A percentile compares a stretch with the other conserved stretches of the same genome.
Conservation (phyloP, 2,329 filamentous ascomycete species). For the Madurella mycetomatis region DNA sequence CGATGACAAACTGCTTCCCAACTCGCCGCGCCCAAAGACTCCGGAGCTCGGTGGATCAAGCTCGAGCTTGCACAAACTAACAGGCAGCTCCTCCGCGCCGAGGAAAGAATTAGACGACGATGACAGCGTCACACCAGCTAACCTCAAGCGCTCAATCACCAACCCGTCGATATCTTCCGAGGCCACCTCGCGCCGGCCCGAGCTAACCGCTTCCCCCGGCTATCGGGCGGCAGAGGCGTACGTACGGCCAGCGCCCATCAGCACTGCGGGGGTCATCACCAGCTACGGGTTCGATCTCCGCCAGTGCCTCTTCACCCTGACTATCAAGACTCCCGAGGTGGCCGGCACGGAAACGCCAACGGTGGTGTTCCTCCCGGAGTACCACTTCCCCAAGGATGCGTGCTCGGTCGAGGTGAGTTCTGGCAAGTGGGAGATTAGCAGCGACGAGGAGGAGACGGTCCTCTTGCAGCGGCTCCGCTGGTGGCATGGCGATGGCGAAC, state of each 20-base stretch:
- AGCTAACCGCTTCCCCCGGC: conserved; percentile 62
- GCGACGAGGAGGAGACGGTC: conserved; percentile 64
- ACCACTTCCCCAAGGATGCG: conserved; percentile 77
- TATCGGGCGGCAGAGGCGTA: conserved; percentile 91
- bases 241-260: conserved; percentile 76
- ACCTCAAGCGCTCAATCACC: conserved; percentile 69
- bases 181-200: conserved; percentile 48
- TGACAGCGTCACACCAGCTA: conserved; percentile 64
- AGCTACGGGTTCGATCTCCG: conserved; percentile 78
- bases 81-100: conserved; percentile 21
- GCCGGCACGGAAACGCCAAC: conserved; percentile 62
- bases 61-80: conserved; percentile 38
- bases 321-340: conserved; percentile 56
- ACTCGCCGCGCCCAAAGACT: conserved; percentile 46
- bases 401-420: conserved; percentile 71
- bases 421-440: conserved; percentile 84
- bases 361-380: conserved; percentile 80
- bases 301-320: conserved; percentile 71
- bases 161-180: conserved; percentile 62
- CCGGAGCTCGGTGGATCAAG: conserved; percentile 42
- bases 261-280: conserved; percentile 65
- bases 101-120: conserved; percentile 47
- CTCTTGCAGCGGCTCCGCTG: conserved; percentile 75
- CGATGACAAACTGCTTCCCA: conserved; percentile 66
- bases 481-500: conserved; percentile 89